Percentiles rank a stretch among this genome's conserved stretches.
phyloP scores from a whole-genome alignment of 106 monocot genomes.

The Alisma plantagoaquatica region DNA sequence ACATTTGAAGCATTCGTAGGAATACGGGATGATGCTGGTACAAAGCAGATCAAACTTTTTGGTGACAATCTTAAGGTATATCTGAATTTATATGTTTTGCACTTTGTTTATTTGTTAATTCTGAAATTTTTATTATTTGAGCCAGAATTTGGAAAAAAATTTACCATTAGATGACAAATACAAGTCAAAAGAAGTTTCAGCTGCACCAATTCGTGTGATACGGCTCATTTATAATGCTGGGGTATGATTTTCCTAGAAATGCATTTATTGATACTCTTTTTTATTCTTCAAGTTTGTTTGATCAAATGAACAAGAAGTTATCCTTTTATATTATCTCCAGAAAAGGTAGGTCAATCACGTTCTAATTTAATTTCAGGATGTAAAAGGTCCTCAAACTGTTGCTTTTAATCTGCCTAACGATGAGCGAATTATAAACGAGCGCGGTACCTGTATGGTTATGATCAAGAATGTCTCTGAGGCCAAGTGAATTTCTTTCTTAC shows the following conservation, averaged over 20 bases:
- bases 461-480: slow-evolving; percentile 95
- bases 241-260: too few species aligned
- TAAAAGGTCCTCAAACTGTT: slow-evolving; percentile 94
- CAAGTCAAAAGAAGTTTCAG: slow-evolving; percentile 70
- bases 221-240: slow-evolving; percentile 88
- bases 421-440: slow-evolving; percentile 85
- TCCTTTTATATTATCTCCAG: neutral
- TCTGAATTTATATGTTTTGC: neutral
- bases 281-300: neutral
- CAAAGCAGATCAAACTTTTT: slow-evolving; percentile 88
- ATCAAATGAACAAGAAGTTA: neutral
- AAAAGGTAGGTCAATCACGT: neutral
- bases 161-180: slow-evolving; percentile 72
- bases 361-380: slow-evolving; percentile 48
- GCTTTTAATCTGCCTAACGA: slow-evolving; percentile 99
- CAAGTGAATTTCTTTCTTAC: slow-evolving; percentile 42
- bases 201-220: slow-evolving; percentile 93
- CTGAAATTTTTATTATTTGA: neutral
- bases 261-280: too few species aligned
- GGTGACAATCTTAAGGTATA: slow-evolving; percentile 79
- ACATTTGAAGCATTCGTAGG: slow-evolving; percentile 96
- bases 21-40: slow-evolving; percentile 76
- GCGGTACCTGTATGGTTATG: slow-evolving; percentile 94
- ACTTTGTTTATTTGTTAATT: neutral
- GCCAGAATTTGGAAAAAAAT: slow-evolving; percentile 78